Evolutionary conservation across 495 filamentous ascomycete genomes (phyloP), one percentile per base, ranked within the genome.

Genomic region (Hamigera avellanea): DNA sequence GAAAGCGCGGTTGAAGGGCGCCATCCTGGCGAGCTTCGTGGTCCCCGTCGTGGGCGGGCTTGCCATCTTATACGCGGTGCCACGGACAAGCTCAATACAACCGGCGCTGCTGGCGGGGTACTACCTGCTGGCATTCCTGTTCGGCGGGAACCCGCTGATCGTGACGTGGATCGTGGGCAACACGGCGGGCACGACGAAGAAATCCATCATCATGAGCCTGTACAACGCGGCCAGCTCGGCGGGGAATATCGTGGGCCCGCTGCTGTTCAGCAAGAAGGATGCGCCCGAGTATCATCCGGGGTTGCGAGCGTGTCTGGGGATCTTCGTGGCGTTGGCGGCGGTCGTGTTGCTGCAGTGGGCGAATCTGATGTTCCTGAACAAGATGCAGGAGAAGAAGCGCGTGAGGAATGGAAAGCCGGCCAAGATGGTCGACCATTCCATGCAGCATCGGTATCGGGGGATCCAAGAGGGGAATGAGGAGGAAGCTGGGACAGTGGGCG

Each of bases 121-220:
- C 43, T 82, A 81, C 41, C 54, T 80, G 1, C 65, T 79, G 1
- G 66, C 73, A 0, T 76, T 79, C 50, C 52, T 80, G 12, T 77
- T 67, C 45, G 68, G 63, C 9, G 65, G 65, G 1, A 70, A 70
- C 36, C 67, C 66, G 13, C 42, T 72, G 14, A 57, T 69, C 27
- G 61, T 72, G 7, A 54, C 59, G 0, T 72, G 67, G 67, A 67
- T 72, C 33, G 59, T 69, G 12, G 64, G 59, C 0, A 72, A 72
- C 36, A 69, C 61, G 6, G 67, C 57, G 3, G 67, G 67, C 9
- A 61, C 50, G 9, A 70, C 67, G 18, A 72, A 70, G 52, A 75
- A 73, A 40, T 68, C 70, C 0, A 54, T 65, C 17, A 59, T 71
- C 21, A 72, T 75, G 64, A 67, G 57, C 42, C 36, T 66, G 5